Base-by-base conservation (phyloP, 2,329 filamentous ascomycete species). In the Paraconiothyrium brasiliense region DNA sequence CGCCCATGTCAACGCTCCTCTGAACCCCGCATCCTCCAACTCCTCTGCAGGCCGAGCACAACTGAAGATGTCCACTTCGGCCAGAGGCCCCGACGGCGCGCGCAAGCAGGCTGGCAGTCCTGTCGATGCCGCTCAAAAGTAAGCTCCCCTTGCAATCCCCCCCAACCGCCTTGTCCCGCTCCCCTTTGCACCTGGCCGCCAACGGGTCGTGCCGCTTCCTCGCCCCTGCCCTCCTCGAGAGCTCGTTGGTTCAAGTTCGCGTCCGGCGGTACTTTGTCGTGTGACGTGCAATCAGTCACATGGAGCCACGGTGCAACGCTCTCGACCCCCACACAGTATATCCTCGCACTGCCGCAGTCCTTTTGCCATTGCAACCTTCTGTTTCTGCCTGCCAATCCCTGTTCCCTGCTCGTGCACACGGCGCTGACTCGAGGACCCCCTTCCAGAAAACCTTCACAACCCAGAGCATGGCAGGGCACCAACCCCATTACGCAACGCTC, bases 401-500 rank as follows among this genome's bases (percentile, higher is more conserved):
- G 52, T 32, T 37, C 44, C 61, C 30, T 54, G 46, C 39, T 35
- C 57, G 57, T 50, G 49, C 47, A 37, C 59, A 52, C 67, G 63
- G 67, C 71, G 73, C 75, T 78, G 61, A 78, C 69, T 47, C 51
- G 52, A 39, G 58, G 24, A 43, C 60, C 48, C 49, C 44, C 34
- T 54, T 55, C 14, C 62, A 83, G 85, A 78, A 81, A 84, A 81
- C 79, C 85, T 77, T 75, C 81, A 34, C 67, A 83, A 51, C 85
- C 84, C 67, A 88, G 86, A 76, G 86, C 86, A 71, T 90, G 87
- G 87, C 82, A 84, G 71, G 86, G 85, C 69, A 83, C 84, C 59
- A 89, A 89, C 74, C 85, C 87, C 48, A 84, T 88, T 73, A 87
- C 85, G 22, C 85, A 88, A 68, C 84, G 85, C 67, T 75, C 83